Conservation (phyloP, 208 protist genomes). For the Leishmania guyanensis region DNA sequence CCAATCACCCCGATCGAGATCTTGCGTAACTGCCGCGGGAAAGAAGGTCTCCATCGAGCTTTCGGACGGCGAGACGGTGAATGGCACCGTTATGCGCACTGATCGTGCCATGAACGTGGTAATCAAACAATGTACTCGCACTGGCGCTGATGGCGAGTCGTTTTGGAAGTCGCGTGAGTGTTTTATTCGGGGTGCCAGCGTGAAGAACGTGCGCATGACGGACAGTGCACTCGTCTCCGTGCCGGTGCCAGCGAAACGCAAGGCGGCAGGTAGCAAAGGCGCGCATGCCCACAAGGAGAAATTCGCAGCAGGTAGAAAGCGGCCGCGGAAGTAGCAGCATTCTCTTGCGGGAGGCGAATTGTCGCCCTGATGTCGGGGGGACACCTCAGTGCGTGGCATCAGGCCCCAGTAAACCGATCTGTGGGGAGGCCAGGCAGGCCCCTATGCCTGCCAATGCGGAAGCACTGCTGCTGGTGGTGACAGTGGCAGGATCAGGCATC, state of each 20-base stretch:
- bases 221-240: slow-evolving; percentile 46
- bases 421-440: too few species aligned
- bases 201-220: slow-evolving; percentile 82
- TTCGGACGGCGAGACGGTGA: slow-evolving; percentile 68
- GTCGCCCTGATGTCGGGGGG: not conserved
- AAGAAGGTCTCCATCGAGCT: slow-evolving; percentile 84
- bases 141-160: slow-evolving; percentile 51
- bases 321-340: not conserved
- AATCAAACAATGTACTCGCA: slow-evolving; percentile 76
- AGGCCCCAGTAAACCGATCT: not conserved
- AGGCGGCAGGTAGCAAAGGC: slow-evolving; percentile 6
- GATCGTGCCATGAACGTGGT: slow-evolving; percentile 88
- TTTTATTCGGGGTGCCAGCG: slow-evolving; percentile 73
- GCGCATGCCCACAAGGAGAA: slow-evolving; percentile 13
- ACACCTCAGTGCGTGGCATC: not conserved
- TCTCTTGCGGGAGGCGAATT: not conserved
- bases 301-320: slow-evolving; percentile 16
- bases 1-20: slow-evolving; percentile 72
- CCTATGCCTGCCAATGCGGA: too few species aligned
- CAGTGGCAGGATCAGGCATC: too few species aligned
- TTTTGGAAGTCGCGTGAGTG: slow-evolving; percentile 78
- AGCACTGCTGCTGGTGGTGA: too few species aligned
- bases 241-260: slow-evolving; percentile 9
- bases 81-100: slow-evolving; percentile 77
- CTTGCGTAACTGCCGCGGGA: slow-evolving; percentile 78